These are phyloP conservation scores for Zizania palustris DNA, from an alignment of 202 grass and related monocot species.

Conservation along the genomic window DNA sequence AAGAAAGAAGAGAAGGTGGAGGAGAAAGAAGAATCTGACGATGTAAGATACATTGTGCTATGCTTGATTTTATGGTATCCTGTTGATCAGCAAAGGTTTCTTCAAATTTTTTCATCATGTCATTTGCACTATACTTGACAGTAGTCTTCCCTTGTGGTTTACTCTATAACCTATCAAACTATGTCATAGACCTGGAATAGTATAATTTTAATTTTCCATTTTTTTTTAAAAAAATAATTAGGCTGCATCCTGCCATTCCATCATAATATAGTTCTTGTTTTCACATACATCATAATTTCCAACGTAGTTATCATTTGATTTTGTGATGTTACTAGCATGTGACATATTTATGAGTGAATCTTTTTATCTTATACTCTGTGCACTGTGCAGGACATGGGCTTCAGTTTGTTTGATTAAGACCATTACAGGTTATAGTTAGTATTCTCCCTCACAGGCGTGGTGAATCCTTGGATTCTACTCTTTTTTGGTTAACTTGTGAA, in stretches of 20 bases:
- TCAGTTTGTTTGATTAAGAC: background rate
- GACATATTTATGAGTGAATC: background rate
- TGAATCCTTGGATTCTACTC: background rate
- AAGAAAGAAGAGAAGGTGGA: constrained; percentile 68
- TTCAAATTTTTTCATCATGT: background rate
- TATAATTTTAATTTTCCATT: background rate
- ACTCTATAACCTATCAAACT: background rate
- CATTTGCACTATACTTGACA: background rate
- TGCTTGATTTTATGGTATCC: background rate
- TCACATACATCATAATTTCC: background rate
- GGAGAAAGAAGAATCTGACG: constrained; percentile 67
- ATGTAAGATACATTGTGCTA: constrained; percentile 38
- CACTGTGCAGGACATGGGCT: constrained; percentile 4
- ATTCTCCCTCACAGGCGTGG: too few species aligned
- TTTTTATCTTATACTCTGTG: background rate
- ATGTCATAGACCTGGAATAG: background rate
- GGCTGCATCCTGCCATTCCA: background rate
- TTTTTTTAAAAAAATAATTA: background rate
- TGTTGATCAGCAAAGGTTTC: background rate
- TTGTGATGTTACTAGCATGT: background rate
- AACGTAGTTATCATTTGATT: background rate
- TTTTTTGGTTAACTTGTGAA: background rate
- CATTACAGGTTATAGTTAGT: background rate
- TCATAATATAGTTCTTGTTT: background rate
- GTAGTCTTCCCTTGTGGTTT: background rate